Evolutionary conservation across 345 rosid genomes (phyloP).

Genomic region (Salix viminalis): DNA sequence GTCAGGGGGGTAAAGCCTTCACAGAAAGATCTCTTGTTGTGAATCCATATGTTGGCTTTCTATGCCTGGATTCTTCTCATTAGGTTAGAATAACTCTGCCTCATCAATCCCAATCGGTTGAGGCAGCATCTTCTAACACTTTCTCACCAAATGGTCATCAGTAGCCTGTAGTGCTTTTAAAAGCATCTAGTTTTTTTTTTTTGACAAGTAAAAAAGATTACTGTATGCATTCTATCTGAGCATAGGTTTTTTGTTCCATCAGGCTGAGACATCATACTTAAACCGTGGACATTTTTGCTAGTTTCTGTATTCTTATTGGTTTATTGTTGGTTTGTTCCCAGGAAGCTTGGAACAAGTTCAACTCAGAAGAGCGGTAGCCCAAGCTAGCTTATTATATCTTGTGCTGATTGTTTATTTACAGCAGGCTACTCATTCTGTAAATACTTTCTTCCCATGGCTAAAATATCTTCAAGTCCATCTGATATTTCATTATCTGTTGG

Average conservation of each 20-base stretch:
- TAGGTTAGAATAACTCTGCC: not conserved
- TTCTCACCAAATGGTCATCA: not conserved
- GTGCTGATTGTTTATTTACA: constrained; percentile 3
- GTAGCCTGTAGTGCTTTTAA: not conserved
- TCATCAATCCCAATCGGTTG: not conserved
- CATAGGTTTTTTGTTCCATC: not conserved
- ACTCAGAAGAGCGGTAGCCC: constrained; percentile 76
- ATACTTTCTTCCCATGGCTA: constrained; percentile 22
- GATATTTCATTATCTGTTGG: not conserved
- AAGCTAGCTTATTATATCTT: constrained; percentile 13
- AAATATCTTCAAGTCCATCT: constrained; percentile 9
- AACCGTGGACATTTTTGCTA: not conserved
- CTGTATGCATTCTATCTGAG: not conserved
- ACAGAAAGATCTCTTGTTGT: not conserved
- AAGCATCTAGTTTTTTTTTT: not conserved
- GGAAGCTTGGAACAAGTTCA: constrained; percentile 98
- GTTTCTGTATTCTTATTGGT: not conserved
- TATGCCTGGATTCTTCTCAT: not conserved
- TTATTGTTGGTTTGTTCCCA: constrained; percentile 29
- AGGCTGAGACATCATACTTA: not conserved
- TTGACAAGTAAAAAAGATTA: not conserved
- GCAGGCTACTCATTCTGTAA: constrained; percentile 17
- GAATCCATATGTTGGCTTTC: not conserved
- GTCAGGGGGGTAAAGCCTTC: not conserved
- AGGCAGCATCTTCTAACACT: not conserved